phyloP scores from a whole-genome alignment of 23 red algal species.

The Pyropia yezoensis region DNA sequence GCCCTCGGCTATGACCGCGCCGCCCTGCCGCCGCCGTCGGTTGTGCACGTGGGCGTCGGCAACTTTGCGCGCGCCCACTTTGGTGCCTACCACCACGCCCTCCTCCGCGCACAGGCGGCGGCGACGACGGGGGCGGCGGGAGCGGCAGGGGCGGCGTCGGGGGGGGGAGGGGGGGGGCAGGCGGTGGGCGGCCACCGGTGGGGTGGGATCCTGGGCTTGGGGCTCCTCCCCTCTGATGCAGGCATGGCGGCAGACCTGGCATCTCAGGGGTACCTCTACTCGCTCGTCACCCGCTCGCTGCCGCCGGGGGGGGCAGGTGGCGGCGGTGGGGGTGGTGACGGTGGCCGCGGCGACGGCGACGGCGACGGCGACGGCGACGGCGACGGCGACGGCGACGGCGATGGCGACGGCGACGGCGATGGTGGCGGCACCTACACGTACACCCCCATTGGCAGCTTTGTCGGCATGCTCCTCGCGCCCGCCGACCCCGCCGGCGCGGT shows the following conservation, averaged over 20 bases:
- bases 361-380: too few relatives aligned
- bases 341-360: too few relatives aligned
- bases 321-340: too few relatives aligned
- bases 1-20: too few relatives aligned
- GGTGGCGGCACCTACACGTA: too few relatives aligned
- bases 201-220: constrained; percentile 13
- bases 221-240: constrained; percentile 2
- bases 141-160: too few relatives aligned
- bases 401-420: too few relatives aligned
- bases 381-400: too few relatives aligned
- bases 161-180: too few relatives aligned
- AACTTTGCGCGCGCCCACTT: constrained; percentile 50
- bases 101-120: constrained; percentile 1
- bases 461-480: constrained; percentile 1
- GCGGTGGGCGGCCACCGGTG: not conserved
- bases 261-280: constrained; percentile 26
- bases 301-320: not conserved
- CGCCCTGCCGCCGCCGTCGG: too few relatives aligned
- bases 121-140: too few relatives aligned
- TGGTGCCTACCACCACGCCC: constrained; percentile 20
- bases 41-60: constrained; percentile 29
- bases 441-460: constrained; percentile 13
- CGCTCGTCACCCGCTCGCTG: constrained; percentile 23
- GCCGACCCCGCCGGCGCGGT: constrained; percentile 10
- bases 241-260: not conserved